Evolutionary conservation across 495 filamentous ascomycete genomes (phyloP), one percentile per base, ranked within the genome.

Genomic region (Platismatia glauca): DNA sequence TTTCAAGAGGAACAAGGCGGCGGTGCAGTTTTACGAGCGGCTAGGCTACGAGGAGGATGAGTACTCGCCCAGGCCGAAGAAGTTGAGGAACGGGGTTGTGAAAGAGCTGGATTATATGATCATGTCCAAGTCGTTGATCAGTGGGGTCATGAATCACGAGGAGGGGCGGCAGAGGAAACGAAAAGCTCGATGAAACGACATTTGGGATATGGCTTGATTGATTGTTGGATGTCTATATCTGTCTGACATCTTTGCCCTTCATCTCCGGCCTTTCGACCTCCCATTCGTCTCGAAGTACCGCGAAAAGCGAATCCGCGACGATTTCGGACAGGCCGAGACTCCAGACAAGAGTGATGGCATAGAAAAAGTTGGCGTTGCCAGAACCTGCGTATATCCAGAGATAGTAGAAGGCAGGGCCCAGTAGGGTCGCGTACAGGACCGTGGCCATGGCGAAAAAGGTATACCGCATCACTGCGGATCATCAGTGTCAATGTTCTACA

Each of bases 361-460:
- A 98, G 76, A 97, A 98, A 77, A 98, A 98, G 72, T 98, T 98
- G 46, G 94, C 94, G 70, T 98, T 98, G 37, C 95, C 94, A 39
- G 89, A 95, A 44, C 94, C 94, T 24, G 94, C 95, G 70, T 98
- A 98, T 65, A 97, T 95, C 94, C 94, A 98, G 6, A 98, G 81
- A 73, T 98, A 85, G 69, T 97, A 96, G 75, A 98, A 98, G 0
- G 92, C 91, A 1, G 94, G 94, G 0, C 94, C 94, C 0, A 98
- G 84, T 38, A 96, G 83, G 24, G 85, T 86, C 27, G 89, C 85
- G 75, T 97, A 97, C 5, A 96, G 79, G 8, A 98, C 76, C 1
- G 89, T 87, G 8, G 90, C 83, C 4, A 86, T 79, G 41, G 87
- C 86, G 60, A 96, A 84, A 72, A 97, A 98, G 7, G 88, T 88